Percentiles rank a stretch among this genome's conserved stretches.
Conservation (phyloP, 208 protist species). For the Zelonia costaricensis region DNA sequence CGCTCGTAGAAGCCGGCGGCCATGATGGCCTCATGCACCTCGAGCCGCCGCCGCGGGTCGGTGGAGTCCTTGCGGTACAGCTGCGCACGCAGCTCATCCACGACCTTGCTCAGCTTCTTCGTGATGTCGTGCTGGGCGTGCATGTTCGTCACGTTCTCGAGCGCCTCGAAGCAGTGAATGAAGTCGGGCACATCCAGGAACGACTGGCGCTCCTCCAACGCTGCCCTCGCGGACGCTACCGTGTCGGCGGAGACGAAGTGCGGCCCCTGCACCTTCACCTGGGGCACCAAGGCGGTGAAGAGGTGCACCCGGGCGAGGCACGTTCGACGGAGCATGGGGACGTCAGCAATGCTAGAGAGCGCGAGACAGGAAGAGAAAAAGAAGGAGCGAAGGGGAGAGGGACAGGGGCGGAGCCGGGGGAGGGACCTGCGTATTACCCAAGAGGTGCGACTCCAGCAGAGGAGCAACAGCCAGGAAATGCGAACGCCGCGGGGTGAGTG, state of each 20-base stretch:
- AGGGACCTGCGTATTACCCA: not conserved
- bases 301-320: constrained; percentile 59
- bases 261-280: constrained; percentile 36
- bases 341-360: not conserved
- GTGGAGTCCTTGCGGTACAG: constrained; percentile 62
- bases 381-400: not conserved
- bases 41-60: constrained; percentile 67
- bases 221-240: constrained; percentile 44
- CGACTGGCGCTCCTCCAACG: constrained; percentile 43
- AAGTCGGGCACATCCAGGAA: constrained; percentile 50
- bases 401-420: not conserved
- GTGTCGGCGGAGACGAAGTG: constrained; percentile 40
- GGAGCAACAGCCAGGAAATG: no score
- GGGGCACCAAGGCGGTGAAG: constrained; percentile 79
- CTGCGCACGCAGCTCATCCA: constrained; percentile 49
- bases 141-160: constrained; percentile 37
- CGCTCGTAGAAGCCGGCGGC: constrained; percentile 85
- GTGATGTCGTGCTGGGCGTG: constrained; percentile 40
- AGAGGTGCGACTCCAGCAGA: no score
- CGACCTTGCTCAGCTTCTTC: constrained; percentile 43
- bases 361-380: not conserved
- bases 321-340: constrained; percentile 67
- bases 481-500: no score
- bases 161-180: constrained; percentile 28
- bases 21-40: constrained; percentile 91